phyloP scores from a whole-genome alignment of 2,329 filamentous ascomycete genomes.

The Xylariaceae sp. region DNA sequence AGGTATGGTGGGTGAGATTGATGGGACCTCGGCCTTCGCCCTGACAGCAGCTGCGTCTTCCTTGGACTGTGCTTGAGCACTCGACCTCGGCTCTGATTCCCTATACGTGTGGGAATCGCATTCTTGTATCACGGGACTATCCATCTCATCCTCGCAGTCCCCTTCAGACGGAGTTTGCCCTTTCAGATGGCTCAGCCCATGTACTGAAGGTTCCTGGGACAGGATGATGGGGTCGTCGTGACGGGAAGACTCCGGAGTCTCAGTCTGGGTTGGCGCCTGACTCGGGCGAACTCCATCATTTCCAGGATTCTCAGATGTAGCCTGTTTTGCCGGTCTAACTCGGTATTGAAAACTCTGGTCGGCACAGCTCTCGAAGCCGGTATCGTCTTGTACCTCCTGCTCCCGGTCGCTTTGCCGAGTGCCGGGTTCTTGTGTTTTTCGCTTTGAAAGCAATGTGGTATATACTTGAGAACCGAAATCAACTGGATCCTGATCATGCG shows the following conservation, averaged over 20 bases:
- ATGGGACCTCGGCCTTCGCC: no score
- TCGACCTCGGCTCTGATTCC: no score
- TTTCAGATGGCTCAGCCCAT: neutral
- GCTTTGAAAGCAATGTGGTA: no score
- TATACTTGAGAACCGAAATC: no score
- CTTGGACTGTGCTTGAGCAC: no score
- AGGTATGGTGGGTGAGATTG: no score
- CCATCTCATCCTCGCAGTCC: neutral
- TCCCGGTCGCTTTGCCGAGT: no score
- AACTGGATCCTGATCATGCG: no score
- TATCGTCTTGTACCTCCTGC: no score
- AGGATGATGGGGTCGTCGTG: constrained; percentile 3
- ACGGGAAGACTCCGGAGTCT: constrained; percentile 7
- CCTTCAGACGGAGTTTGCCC: neutral
- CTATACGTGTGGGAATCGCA: neutral
- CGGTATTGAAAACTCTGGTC: constrained; percentile 24
- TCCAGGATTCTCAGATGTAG: constrained; percentile 1
- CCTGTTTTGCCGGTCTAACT: constrained; percentile 14
- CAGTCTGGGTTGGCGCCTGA: constrained; percentile 9
- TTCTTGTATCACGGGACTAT: neutral
- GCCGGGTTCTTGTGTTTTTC: no score
- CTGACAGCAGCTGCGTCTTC: no score
- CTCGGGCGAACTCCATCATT: neutral
- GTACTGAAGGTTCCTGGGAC: neutral
- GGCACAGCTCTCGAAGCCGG: constrained; percentile 15